phyloP scores from a whole-genome alignment of 2,329 filamentous ascomycete species.

The Dactylellina sp. region DNA sequence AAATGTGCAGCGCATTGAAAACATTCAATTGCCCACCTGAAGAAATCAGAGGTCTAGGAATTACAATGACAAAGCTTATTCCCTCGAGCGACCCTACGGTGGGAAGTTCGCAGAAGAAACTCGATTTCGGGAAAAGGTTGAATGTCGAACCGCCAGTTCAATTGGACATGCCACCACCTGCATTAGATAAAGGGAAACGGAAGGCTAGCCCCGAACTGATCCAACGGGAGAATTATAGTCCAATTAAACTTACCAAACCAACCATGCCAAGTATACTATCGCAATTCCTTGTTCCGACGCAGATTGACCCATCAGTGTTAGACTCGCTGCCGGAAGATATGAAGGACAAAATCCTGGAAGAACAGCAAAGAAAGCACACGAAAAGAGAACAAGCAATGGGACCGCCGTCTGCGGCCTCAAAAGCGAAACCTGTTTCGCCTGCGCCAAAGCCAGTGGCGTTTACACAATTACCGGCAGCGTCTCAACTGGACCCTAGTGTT shows the following conservation, averaged over 20 bases:
- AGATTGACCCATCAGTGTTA: conserved; percentile 83
- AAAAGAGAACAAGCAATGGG: conserved; percentile 59
- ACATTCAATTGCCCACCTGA: conserved; percentile 87
- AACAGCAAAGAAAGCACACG: conserved; percentile 64
- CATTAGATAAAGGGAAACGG: conserved; percentile 63
- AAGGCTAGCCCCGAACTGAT: conserved; percentile 58
- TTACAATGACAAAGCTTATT: conserved; percentile 94
- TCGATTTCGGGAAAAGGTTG: conserved; percentile 75
- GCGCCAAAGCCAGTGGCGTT: conserved; percentile 62
- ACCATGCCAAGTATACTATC: conserved; percentile 73
- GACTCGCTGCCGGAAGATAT: conserved; percentile 88
- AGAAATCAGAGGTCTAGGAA: conserved; percentile 89
- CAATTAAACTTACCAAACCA: conserved; percentile 76
- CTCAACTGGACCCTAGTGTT: conserved; percentile 86
- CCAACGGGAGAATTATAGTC: conserved; percentile 68
- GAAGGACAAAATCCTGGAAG: conserved; percentile 76
- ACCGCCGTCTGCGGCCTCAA: conserved; percentile 58
- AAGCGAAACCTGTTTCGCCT: conserved; percentile 62
- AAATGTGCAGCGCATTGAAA: conserved; percentile 81
- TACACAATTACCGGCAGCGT: conserved; percentile 67
- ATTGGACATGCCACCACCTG: conserved; percentile 66
- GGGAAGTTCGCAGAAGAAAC: conserved; percentile 81
- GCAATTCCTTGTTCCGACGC: conserved; percentile 88
- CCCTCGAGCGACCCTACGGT: conserved; percentile 68
- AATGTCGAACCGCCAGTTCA: conserved; percentile 66